Conservation (phyloP, 2,329 filamentous ascomycete genomes). For the Colletotrichum incanum region DNA sequence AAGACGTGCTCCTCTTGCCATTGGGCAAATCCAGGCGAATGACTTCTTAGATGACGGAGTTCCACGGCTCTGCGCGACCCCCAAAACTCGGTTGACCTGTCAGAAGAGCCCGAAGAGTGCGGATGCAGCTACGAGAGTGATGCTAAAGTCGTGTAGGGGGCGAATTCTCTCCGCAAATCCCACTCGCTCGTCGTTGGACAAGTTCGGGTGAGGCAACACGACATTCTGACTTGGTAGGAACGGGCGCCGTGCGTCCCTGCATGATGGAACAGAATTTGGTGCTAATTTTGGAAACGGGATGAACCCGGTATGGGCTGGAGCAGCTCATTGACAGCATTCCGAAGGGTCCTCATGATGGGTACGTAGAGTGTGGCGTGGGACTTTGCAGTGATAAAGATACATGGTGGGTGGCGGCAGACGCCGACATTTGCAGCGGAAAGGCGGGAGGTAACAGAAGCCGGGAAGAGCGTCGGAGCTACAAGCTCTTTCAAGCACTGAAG, state of each 20-base stretch:
- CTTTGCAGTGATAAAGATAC: neutral
- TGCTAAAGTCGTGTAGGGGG: slow-evolving; percentile 8
- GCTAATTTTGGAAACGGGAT: slow-evolving; percentile 43
- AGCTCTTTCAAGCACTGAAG: slow-evolving; percentile 34
- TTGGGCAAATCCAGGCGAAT: slow-evolving; percentile 20
- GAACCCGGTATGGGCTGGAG: slow-evolving; percentile 37
- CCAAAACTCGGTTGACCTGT: slow-evolving; percentile 7
- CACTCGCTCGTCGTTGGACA: slow-evolving; percentile 17
- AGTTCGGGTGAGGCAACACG: slow-evolving; percentile 19
- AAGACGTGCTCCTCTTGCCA: neutral
- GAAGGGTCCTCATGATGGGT: slow-evolving; percentile 33
- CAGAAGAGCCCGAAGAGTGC: neutral
- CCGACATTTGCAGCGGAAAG: slow-evolving; percentile 25
- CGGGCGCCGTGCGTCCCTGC: slow-evolving; percentile 34
- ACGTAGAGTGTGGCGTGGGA: slow-evolving; percentile 30
- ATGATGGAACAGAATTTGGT: slow-evolving; percentile 31
- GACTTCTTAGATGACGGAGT: slow-evolving; percentile 23
- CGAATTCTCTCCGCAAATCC: slow-evolving; percentile 22
- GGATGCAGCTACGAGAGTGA: slow-evolving; percentile 13
- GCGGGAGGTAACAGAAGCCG: slow-evolving; percentile 34
- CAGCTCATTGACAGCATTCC: slow-evolving; percentile 28
- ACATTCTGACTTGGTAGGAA: slow-evolving; percentile 26
- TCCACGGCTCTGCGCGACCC: slow-evolving; percentile 20
- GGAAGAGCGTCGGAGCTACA: slow-evolving; percentile 33
- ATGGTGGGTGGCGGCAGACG: slow-evolving; percentile 22